Percentiles rank a stretch among this genome's conserved stretches.
Conservation (phyloP, 352 stramenopile species). For the Phytophthora fragariaefolia region DNA sequence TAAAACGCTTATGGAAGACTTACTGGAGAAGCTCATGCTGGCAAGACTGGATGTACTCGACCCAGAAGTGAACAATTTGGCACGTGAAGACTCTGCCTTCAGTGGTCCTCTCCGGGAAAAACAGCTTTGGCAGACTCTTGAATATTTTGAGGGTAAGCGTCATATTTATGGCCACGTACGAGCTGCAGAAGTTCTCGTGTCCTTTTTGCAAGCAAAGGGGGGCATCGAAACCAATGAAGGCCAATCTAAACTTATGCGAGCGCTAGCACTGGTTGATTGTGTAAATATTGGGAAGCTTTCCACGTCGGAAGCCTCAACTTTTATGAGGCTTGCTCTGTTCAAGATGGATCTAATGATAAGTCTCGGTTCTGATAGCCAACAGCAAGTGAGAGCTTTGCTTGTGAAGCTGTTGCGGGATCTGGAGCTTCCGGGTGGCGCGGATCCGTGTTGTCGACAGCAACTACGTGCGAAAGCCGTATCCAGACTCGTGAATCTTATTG, state of each 20-base stretch:
- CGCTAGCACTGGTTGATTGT: constrained; percentile 46
- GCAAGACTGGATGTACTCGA: constrained; percentile 58
- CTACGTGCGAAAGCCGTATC: constrained; percentile 28
- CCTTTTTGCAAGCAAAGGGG: constrained; percentile 26
- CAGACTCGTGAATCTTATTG: constrained; percentile 38
- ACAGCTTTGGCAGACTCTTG: constrained; percentile 47
- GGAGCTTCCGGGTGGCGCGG: constrained; percentile 21
- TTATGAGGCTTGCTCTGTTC: constrained; percentile 47
- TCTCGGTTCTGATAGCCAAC: constrained; percentile 1
- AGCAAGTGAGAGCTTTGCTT: constrained; percentile 37
- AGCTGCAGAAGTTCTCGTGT: constrained; percentile 39
- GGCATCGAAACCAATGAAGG: not conserved
- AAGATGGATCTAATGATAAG: constrained; percentile 49
- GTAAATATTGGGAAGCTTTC: constrained; percentile 46
- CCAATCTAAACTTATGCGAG: constrained; percentile 36
- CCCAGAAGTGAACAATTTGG: constrained; percentile 14
- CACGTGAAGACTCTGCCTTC: constrained; percentile 4
- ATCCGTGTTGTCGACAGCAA: constrained; percentile 31
- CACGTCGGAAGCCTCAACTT: constrained; percentile 30
- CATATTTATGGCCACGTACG: constrained; percentile 52
- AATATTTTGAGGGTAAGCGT: constrained; percentile 62
- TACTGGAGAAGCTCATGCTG: constrained; percentile 56
- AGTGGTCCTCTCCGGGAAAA: constrained; percentile 21
- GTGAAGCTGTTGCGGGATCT: constrained; percentile 39
- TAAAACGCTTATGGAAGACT: constrained; percentile 32